A percentile compares a stretch with the other conserved stretches of the same genome.
These are phyloP conservation scores for grape (Vitis vinifera) DNA, from an alignment of 164 flowering plant genomes.

Conservation along the genomic window ASM3070453v1 NC_081811.1:22229501-22230000, in stretches of 20 bases:
- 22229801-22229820: constrained; percentile 57
- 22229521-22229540: constrained; percentile 58
- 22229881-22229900: constrained; percentile 65
- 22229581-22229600: constrained; percentile 87
- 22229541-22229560: constrained; percentile 29
- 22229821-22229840: constrained; percentile 50
- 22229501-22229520: constrained; percentile 34
- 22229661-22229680: constrained; percentile 63
- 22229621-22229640: constrained; percentile 61
- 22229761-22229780: constrained; percentile 60
- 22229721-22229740: constrained; percentile 82
- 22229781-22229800: constrained; percentile 47
- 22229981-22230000: constrained; percentile 87
- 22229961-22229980: constrained; percentile 49
- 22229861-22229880: constrained; percentile 65
- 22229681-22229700: constrained; percentile 55
- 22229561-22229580: constrained; percentile 81
- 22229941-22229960: constrained; percentile 38
- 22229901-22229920: constrained; percentile 66
- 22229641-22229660: constrained; percentile 72
- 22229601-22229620: constrained; percentile 88
- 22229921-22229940: constrained; percentile 28
- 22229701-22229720: constrained; percentile 83
- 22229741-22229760: constrained; percentile 83
- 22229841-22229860: constrained; percentile 71